Evolutionary conservation across 108 stramenopile species (phyloP).

Genomic region (Skeletonema grethae): DNA sequence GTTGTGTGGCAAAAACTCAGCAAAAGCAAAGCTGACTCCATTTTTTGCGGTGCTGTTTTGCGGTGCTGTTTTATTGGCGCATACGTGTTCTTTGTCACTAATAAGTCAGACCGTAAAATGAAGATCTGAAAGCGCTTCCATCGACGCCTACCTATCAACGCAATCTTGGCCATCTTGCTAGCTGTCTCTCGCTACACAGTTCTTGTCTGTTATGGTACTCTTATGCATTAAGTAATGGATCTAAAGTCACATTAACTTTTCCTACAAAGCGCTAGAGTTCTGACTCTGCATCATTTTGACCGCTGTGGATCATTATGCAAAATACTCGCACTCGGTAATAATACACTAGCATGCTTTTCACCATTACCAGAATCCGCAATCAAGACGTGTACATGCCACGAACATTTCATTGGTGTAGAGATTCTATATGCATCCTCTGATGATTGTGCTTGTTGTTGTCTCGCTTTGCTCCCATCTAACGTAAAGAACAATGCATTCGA

Average conservation of each 20-base stretch:
- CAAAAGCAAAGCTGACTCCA: too few relatives aligned
- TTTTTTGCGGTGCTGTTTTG: neutral
- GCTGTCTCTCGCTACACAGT: too few relatives aligned
- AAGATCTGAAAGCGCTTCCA: neutral
- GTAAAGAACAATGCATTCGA: slow-evolving; percentile 45
- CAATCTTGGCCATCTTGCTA: too few relatives aligned
- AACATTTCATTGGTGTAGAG: slow-evolving; percentile 38
- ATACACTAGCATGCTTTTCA: slow-evolving; percentile 76
- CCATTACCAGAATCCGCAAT: slow-evolving; percentile 54
- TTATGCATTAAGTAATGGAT: too few relatives aligned
- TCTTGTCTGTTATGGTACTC: too few relatives aligned
- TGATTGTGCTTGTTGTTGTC: slow-evolving; percentile 15
- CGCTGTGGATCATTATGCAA: neutral
- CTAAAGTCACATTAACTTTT: too few relatives aligned
- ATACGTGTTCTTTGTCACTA: slow-evolving; percentile 2
- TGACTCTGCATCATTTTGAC: too few relatives aligned
- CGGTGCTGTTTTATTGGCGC: neutral
- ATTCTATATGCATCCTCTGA: slow-evolving; percentile 15
- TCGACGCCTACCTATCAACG: too few relatives aligned
- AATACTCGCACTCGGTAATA: slow-evolving; percentile 48
- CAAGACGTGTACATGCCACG: slow-evolving; percentile 75
- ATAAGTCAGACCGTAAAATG: neutral
- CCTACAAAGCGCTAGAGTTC: too few relatives aligned
- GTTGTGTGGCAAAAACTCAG: too few relatives aligned
- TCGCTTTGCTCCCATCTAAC: slow-evolving; percentile 15